Evolutionary conservation across 208 protist genomes (phyloP), one percentile per base, ranked within the genome.

Genomic region (Endotrypanum monterogeii): DNA sequence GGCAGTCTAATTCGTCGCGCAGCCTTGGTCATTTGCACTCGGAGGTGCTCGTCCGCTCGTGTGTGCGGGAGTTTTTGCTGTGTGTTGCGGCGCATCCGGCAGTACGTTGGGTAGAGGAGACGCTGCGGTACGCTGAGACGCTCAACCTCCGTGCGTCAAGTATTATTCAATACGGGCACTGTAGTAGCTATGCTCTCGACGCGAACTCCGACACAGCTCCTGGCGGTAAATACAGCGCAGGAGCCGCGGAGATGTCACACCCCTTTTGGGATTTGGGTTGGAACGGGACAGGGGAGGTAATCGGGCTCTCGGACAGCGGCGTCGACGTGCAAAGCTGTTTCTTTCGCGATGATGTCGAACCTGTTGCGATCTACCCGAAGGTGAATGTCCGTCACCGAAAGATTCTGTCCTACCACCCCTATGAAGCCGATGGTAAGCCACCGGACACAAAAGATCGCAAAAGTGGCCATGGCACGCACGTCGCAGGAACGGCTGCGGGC

Each of bases 261-360:
- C 88, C 93, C 1, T 39, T 95, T 9, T 96, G 91, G 90, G 78
- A 82, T 23, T 63, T n/a, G 9, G 87, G 86, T 51, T 82, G 96
- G 48, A 82, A 89, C 44, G 96, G 96, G 35, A 71, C 58, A 5
- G 91, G 89, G 41, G 90, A 98, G 79, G 77, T 98, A 30, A 80
- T 97, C 74, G 85, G 78, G 16, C 76, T 97, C n/a, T 88, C 86
- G 14, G 96, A 98, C 79, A 96, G 87, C 52, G 94, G 94, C 11
- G 68, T 98, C 3, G 90, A 97, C 73, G 76, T 84, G 58, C 65
- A 88, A 68, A 94, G 87, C 79, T 98, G 96, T 81, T 98, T 89
- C 76, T 98, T 98, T 69, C 48, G 57, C 55, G 96, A 98, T 66
- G 57, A 75, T 16, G 56, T 75, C 2, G 63, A 87, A 41, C 5